A percentile compares a stretch with the other conserved stretches of the same genome.
phyloP scores from a whole-genome alignment of 2,329 filamentous ascomycete species.

The Sporothrix brasiliensis region DNA sequence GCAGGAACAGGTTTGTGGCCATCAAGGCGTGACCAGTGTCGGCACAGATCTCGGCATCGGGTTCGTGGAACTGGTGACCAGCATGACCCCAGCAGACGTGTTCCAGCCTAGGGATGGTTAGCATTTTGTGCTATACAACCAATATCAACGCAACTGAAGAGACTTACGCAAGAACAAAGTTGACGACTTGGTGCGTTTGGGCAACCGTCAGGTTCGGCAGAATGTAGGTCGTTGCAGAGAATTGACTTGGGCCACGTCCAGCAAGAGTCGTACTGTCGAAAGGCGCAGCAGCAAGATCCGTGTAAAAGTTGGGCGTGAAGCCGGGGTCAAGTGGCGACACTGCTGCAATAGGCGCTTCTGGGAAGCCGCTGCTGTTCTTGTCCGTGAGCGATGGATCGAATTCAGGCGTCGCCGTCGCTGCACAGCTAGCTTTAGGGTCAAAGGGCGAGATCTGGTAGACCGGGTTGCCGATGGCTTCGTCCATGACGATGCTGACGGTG shows the following conservation, averaged over 20 bases:
- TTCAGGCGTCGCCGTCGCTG: neutral
- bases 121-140: neutral
- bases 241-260: neutral
- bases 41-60: constrained; percentile 24
- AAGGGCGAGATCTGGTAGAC: constrained; percentile 47
- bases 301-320: constrained; percentile 27
- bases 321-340: constrained; percentile 25
- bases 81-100: constrained; percentile 58
- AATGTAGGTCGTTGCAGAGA: constrained; percentile 21
- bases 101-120: constrained; percentile 48
- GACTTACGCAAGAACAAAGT: constrained; percentile 58
- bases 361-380: neutral
- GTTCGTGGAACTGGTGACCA: constrained; percentile 41
- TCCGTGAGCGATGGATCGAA: neutral
- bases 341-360: neutral
- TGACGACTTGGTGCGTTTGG: constrained; percentile 53
- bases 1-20: constrained; percentile 50
- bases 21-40: constrained; percentile 50
- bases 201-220: constrained; percentile 42
- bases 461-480: constrained; percentile 49
- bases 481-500: constrained; percentile 48
- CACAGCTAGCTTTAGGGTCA: neutral
- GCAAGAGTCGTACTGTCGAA: neutral
- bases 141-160: neutral
- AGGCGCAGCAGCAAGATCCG: constrained; percentile 24